Base-by-base conservation (phyloP, 345 rosid species). In the Clausena lansium region DNA sequence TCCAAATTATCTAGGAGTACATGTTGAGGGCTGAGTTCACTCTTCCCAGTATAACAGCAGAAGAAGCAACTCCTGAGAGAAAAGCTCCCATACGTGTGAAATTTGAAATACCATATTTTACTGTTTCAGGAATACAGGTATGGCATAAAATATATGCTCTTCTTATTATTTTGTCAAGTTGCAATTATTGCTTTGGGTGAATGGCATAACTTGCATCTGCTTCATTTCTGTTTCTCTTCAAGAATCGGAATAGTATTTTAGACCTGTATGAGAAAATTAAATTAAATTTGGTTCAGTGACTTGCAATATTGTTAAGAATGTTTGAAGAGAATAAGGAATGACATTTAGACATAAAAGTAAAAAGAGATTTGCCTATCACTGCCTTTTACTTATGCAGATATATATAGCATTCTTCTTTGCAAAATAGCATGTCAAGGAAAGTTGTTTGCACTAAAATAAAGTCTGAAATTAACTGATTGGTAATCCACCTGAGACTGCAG, bases 111-210 rank as follows among this genome's bases (percentile, higher is more conserved):
- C 98, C 97, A 41, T 93, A 94, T 74, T 94, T 94, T 86, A 94
- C 95, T 25, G 95, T 94, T 70, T 94, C 98, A 19, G 98, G 98
- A 74, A 93, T 93, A 74, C 99, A 95, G 97, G 99, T 93, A 73
- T 50, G 79, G 62, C 69, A 70, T 74, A 57, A 60, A 71, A 57
- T 15, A n/a, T 35, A 64, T 69, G 36, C 67, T 19, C 63, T 77
- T 60, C 9, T 14, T 24, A 4, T 59, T 59, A n/a, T n/a, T 45
- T 70, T 45, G 41, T n/a, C 61, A 8, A 50, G 20, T 30, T 62
- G 28, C 47, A 14, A 35, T 39, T 59, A 65, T 7, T 81, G 54
- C 35, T 66, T 33, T 75, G 41, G 60, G 70, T 63, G 77, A 62
- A 62, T 45, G 39, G 8, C 77, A 39, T 63, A 61, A 74, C 47